These are phyloP conservation scores for Xylaria intraflava DNA, from an alignment of 495 filamentous ascomycete species.

Conservation along the genomic window DNA sequence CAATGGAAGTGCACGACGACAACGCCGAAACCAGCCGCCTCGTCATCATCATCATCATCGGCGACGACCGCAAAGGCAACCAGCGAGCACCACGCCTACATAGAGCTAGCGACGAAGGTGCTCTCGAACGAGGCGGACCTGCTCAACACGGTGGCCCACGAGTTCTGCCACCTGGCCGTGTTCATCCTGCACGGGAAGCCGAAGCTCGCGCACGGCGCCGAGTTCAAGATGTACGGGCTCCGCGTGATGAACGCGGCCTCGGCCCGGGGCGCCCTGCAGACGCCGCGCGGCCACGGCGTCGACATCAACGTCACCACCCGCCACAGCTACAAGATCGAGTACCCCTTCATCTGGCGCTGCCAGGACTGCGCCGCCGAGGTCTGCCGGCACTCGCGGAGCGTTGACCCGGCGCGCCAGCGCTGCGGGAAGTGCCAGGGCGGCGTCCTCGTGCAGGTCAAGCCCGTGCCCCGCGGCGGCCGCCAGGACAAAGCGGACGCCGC, in stretches of 20 bases:
- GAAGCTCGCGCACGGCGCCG: constrained; percentile 68
- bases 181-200: constrained; percentile 68
- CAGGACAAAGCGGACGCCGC: neutral
- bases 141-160: constrained; percentile 82
- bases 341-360: constrained; percentile 85
- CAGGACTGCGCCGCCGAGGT: constrained; percentile 58
- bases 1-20: constrained; percentile 65
- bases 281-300: constrained; percentile 17
- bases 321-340: constrained; percentile 80
- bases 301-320: constrained; percentile 72
- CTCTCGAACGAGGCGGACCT: constrained; percentile 71
- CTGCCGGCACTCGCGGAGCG: constrained; percentile 75
- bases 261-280: constrained; percentile 11
- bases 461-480: constrained; percentile 53
- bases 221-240: constrained; percentile 69
- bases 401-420: constrained; percentile 55
- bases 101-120: constrained; percentile 84
- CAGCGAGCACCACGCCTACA: constrained; percentile 59
- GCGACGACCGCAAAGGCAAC: neutral
- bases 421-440: constrained; percentile 69
- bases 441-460: constrained; percentile 68
- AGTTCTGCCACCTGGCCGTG: constrained; percentile 89
- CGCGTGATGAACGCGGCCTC: constrained; percentile 28
- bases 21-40: neutral
- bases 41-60: constrained; percentile 7